These are phyloP conservation scores for Lactuca saligna DNA, from an alignment of 129 eudicot species.

Conservation along the genomic window DNA sequence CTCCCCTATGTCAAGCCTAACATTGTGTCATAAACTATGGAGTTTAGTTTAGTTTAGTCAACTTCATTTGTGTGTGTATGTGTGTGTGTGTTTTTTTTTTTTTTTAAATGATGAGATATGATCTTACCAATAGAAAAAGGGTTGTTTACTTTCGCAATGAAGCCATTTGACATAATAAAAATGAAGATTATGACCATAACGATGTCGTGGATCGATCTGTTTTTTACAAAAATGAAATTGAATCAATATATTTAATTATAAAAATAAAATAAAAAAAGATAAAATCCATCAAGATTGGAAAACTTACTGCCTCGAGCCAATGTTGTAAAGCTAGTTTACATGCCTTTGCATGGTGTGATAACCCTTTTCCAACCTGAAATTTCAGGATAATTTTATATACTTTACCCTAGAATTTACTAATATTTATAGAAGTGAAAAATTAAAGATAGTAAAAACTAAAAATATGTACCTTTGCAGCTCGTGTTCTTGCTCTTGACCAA, in stretches of 20 bases:
- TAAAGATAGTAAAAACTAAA: neutral
- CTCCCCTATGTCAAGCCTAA: slow-evolving; percentile 89
- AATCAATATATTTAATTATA: slow-evolving; percentile 7
- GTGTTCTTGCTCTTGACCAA: slow-evolving; percentile 77
- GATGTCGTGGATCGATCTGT: slow-evolving; percentile 90
- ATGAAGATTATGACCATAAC: slow-evolving; percentile 92
- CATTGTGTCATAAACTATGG: slow-evolving; percentile 12
- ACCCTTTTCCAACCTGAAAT: slow-evolving; percentile 77
- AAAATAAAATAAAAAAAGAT: neutral
- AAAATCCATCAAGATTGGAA: slow-evolving; percentile 4
- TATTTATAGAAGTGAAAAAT: too few relatives aligned
- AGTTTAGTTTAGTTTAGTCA: slow-evolving; percentile 13
- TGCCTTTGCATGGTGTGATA: slow-evolving; percentile 78
- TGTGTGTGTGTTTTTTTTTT: neutral
- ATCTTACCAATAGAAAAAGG: slow-evolving; percentile 85
- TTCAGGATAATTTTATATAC: neutral
- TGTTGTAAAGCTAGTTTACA: slow-evolving; percentile 88
- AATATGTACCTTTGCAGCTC: slow-evolving; percentile 73
- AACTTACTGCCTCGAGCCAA: slow-evolving; percentile 94
- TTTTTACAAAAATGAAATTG: slow-evolving; percentile 1
- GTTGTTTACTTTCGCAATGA: slow-evolving; percentile 69
- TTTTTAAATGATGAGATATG: neutral
- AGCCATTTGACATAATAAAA: slow-evolving; percentile 81
- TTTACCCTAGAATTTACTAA: too few relatives aligned
- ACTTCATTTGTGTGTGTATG: neutral